phyloP scores from a whole-genome alignment of 225 moss, liverwort and hornwort genomes.

The Thuidium tamariscinum region DNA sequence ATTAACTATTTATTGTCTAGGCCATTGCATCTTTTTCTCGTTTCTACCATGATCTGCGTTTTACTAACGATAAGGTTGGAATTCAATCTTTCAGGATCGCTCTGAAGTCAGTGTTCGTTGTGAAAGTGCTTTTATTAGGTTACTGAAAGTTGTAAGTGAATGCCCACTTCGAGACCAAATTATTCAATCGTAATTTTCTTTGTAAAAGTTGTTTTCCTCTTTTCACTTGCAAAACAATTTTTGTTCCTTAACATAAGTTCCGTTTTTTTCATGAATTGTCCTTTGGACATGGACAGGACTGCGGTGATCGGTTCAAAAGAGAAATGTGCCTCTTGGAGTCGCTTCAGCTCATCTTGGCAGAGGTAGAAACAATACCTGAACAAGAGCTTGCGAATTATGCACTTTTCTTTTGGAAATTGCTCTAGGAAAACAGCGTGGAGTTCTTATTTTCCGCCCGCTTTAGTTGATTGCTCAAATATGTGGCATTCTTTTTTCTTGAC shows the following conservation, averaged over 20 bases:
- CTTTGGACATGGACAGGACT: not conserved
- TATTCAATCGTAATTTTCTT: not conserved
- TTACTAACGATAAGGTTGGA: not conserved
- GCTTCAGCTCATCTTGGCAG: not conserved
- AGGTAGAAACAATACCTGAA: not conserved
- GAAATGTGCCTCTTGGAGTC: not conserved
- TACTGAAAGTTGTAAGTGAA: not conserved
- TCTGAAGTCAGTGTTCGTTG: not conserved
- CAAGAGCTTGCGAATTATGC: not conserved
- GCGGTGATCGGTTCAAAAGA: not conserved
- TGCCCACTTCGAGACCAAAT: not conserved
- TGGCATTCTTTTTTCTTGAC: not conserved
- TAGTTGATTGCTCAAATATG: not conserved
- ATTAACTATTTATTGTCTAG: not conserved
- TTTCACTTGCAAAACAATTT: not conserved
- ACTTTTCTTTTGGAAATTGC: not conserved
- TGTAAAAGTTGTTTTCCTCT: not conserved
- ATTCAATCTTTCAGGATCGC: slow-evolving; percentile 5
- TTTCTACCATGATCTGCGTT: not conserved
- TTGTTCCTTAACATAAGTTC: not conserved
- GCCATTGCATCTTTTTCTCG: not conserved
- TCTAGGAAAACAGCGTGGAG: not conserved
- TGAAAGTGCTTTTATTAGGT: not conserved
- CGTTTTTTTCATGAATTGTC: not conserved
- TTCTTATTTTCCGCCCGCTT: not conserved